A percentile compares a stretch with the other conserved stretches of the same genome.
Conservation (phyloP, 177 flowering plant genomes). For the Vitis hybrid region DNA sequence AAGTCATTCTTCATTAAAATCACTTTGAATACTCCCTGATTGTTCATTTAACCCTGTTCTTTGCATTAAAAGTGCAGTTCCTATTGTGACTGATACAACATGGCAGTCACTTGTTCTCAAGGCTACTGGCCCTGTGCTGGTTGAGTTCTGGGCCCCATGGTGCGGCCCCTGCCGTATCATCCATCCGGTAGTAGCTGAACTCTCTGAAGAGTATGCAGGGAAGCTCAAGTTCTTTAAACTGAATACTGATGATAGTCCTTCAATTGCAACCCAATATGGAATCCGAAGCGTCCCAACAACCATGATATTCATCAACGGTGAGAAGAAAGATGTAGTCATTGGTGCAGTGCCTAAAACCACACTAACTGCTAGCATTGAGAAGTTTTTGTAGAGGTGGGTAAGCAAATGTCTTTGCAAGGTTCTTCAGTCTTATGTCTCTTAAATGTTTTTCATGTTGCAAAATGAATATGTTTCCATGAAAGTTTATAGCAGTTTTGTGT, state of each 20-base stretch:
- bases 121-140: slow-evolving; percentile 35
- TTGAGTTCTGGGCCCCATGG: slow-evolving; percentile 55
- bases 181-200: slow-evolving; percentile 30
- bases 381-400: slow-evolving; percentile 18
- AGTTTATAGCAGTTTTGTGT: not conserved
- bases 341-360: slow-evolving; percentile 42
- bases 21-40: not conserved
- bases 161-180: slow-evolving; percentile 50
- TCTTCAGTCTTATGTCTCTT: not conserved
- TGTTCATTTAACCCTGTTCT: not conserved
- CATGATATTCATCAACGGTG: slow-evolving; percentile 35
- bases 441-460: not conserved
- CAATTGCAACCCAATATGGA: slow-evolving; percentile 30
- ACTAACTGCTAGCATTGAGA: slow-evolving; percentile 28
- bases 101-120: slow-evolving; percentile 39
- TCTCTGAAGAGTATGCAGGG: slow-evolving; percentile 33
- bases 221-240: slow-evolving; percentile 33
- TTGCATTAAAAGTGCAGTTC: slow-evolving; percentile 24
- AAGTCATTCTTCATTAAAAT: not conserved
- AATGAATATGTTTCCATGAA: not conserved
- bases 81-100: slow-evolving; percentile 25
- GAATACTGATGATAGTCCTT: slow-evolving; percentile 42
- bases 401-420: not conserved
- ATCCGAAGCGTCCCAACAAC: slow-evolving; percentile 39
- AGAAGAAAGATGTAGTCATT: slow-evolving; percentile 33